Evolutionary conservation across 1,139 yeast species (phyloP).

Genomic region (Debaryomycetaceae sp.): DNA sequence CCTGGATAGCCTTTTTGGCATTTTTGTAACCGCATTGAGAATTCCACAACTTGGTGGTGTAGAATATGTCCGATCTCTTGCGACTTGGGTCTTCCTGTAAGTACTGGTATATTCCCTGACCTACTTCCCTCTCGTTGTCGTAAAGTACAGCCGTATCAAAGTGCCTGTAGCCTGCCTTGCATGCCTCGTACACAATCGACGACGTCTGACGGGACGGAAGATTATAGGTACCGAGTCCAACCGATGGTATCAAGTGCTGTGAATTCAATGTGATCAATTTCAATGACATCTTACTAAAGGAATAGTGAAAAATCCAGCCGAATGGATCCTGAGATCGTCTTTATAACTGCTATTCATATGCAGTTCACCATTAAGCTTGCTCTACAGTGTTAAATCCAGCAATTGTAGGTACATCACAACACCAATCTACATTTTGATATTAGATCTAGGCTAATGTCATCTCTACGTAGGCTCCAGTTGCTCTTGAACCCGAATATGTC

Average conservation of each 20-base stretch:
- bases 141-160: slow-evolving; percentile 61
- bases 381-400: background rate
- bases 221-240: slow-evolving; percentile 37
- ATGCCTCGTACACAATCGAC: slow-evolving; percentile 44
- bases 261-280: slow-evolving; percentile 14
- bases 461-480: no score
- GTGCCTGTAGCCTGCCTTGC: slow-evolving; percentile 49
- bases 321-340: background rate
- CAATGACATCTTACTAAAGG: background rate
- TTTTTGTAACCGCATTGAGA: slow-evolving; percentile 25
- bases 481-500: no score
- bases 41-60: slow-evolving; percentile 49
- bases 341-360: background rate
- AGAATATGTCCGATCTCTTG: slow-evolving; percentile 59
- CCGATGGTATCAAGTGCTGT: slow-evolving; percentile 30
- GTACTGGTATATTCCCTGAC: slow-evolving; percentile 51
- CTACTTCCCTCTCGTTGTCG: slow-evolving; percentile 56
- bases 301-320: background rate
- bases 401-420: background rate
- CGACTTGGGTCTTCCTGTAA: slow-evolving; percentile 45
- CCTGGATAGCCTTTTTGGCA: slow-evolving; percentile 25
- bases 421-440: background rate
- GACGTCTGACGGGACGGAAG: slow-evolving; percentile 21
- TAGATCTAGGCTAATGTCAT: no score
- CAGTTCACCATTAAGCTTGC: background rate